phyloP scores from a whole-genome alignment of 345 rosid species.

The Eucalyptus curtisii region DNA sequence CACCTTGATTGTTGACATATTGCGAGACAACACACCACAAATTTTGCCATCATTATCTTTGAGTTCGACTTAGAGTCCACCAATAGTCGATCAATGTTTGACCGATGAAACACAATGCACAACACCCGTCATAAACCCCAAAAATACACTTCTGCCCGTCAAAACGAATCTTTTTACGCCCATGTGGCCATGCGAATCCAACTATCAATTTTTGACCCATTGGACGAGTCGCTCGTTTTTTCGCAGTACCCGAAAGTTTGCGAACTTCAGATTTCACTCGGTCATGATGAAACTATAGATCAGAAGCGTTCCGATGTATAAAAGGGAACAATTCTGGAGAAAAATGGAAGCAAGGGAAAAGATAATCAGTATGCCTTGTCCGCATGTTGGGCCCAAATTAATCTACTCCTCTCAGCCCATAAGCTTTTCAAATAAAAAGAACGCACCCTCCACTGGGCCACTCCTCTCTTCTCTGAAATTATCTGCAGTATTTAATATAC shows the following conservation, averaged over 20 bases:
- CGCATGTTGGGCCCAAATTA: background rate
- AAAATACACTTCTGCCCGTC: too few species aligned
- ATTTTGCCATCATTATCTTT: background rate
- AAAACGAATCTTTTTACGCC: too few species aligned
- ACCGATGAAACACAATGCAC: background rate
- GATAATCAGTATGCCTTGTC: background rate
- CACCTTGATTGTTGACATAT: background rate
- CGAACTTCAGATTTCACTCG: background rate
- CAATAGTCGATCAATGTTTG: background rate
- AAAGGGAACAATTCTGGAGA: background rate
- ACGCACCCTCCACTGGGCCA: background rate
- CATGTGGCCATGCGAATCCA: background rate
- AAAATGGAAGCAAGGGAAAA: background rate
- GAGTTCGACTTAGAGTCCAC: background rate
- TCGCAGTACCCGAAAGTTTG: background rate
- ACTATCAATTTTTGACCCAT: background rate
- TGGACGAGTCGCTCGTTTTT: background rate
- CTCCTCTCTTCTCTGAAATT: background rate
- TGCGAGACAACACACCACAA: background rate
- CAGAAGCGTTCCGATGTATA: background rate
- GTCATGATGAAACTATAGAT: rapidly evolving
- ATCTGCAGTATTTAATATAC: background rate
- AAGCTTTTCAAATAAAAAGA: background rate
- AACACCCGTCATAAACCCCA: too few species aligned
- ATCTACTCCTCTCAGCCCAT: background rate